Conservation (phyloP, 2,329 filamentous ascomycete species). For the Pezizomycotina sp. region DNA sequence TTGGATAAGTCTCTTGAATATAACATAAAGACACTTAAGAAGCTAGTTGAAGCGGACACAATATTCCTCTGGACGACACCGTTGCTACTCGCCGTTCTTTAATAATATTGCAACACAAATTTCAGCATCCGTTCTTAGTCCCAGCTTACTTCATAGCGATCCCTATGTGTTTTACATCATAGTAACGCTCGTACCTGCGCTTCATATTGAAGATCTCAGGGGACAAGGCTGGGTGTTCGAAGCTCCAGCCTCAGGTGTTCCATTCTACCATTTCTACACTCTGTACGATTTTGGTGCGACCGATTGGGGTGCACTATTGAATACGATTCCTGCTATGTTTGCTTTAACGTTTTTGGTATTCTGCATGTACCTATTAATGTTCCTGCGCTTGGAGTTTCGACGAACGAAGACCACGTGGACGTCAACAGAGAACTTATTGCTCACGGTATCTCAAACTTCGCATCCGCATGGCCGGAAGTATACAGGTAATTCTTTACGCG, state of each 20-base stretch:
- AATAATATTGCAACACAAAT: conserved; percentile 54
- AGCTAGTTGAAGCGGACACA: conserved; percentile 57
- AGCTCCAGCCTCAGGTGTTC: conserved; percentile 64
- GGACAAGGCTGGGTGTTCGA: conserved; percentile 78
- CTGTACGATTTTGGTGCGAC: conserved; percentile 74
- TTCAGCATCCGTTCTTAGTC: conserved; percentile 66
- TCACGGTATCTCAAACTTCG: conserved; percentile 79
- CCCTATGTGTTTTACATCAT: conserved; percentile 63
- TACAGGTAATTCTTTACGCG: conserved; percentile 45
- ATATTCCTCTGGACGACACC: conserved; percentile 71
- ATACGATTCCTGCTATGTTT: conserved; percentile 85
- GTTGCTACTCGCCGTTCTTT: conserved; percentile 61
- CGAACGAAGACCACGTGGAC: conserved; percentile 80
- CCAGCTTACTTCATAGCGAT: conserved; percentile 71
- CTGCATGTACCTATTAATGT: conserved; percentile 97
- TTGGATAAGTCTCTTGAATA: conserved; percentile 75
- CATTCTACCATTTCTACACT: conserved; percentile 97
- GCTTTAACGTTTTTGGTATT: conserved; percentile 94
- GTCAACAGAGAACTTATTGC: conserved; percentile 82
- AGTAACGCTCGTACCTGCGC: conserved; percentile 49
- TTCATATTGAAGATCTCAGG: conserved; percentile 52
- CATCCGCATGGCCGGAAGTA: conserved; percentile 80
- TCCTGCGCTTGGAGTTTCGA: conserved; percentile 75
- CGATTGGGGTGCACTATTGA: conserved; percentile 65
- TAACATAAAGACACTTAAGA: conserved; percentile 55